Conservation (phyloP, 371 early-diverging fungal species). For the Cokeromyces recurvatus region DNA sequence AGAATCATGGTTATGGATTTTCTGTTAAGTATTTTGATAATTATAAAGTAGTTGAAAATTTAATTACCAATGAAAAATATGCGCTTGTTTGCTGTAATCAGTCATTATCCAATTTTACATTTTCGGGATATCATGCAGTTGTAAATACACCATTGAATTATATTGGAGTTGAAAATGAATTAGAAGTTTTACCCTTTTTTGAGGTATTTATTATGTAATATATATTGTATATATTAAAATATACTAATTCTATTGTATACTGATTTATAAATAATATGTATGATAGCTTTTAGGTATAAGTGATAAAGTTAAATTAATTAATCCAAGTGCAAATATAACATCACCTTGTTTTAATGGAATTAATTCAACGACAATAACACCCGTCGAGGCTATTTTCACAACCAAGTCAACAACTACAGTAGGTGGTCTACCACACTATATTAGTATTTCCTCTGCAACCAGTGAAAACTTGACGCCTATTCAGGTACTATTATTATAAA, state of each 20-base stretch:
- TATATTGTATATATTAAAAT: background rate
- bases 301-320: conserved; percentile 5
- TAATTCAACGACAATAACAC: background rate
- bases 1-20: conserved; percentile 12
- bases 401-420: background rate
- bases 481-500: conserved; percentile 5
- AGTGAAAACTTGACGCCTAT: conserved; percentile 8
- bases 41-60: conserved; percentile 23
- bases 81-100: conserved; percentile 25
- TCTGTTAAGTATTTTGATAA: conserved; percentile 21
- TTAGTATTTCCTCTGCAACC: conserved; percentile 15
- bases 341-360: conserved; percentile 17
- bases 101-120: conserved; percentile 4
- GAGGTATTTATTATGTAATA: conserved; percentile 7
- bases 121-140: conserved; percentile 18
- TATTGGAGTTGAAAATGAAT: conserved; percentile 11
- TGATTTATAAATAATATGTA: no score
- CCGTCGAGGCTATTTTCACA: conserved; percentile 12
- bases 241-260: no score
- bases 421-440: conserved; percentile 2
- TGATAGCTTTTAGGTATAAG: conserved; percentile 4
- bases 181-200: conserved; percentile 12
- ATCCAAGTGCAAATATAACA: conserved; percentile 12
- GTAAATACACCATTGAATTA: conserved; percentile 13
- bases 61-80: conserved; percentile 15